Percentiles rank a stretch among this genome's conserved stretches.
Conservation (phyloP, 202 grass and related monocot genomes). For the Musa balbisiana region DNA sequence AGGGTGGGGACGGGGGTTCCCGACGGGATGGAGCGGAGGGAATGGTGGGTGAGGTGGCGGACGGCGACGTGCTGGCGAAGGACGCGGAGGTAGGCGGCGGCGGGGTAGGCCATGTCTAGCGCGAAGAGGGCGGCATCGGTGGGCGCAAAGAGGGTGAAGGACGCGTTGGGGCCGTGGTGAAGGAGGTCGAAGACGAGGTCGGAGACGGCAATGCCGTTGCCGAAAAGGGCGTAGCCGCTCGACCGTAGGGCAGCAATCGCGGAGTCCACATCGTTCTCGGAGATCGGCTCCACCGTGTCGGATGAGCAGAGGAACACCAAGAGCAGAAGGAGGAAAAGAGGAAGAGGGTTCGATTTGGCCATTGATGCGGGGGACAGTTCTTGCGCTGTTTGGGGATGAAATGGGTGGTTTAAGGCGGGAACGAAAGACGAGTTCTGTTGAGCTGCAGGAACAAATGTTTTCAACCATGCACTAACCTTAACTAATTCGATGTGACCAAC, state of each 20-base stretch:
- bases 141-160: constrained; percentile 28
- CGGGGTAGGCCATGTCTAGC: constrained; percentile 21
- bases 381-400: no score
- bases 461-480: no score
- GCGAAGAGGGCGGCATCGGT: constrained; percentile 30
- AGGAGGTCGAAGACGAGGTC: constrained; percentile 28
- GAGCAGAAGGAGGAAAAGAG: background rate
- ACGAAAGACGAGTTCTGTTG: no score
- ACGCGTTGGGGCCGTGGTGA: background rate
- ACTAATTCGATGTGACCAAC: no score
- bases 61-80: constrained; percentile 15
- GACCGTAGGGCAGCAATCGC: constrained; percentile 23
- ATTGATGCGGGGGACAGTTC: background rate
- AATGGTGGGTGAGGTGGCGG: constrained; percentile 5
- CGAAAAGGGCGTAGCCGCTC: constrained; percentile 28
- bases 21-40: background rate
- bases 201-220: constrained; percentile 28
- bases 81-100: constrained; percentile 21
- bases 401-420: no score
- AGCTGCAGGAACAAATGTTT: no score
- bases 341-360: background rate
- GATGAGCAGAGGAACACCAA: constrained; percentile 19
- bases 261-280: constrained; percentile 18
- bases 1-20: constrained; percentile 4
- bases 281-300: background rate